Base-by-base conservation (phyloP, 1,284 basidiomycete genomes). In the Taiwanofungus camphoratus region DNA sequence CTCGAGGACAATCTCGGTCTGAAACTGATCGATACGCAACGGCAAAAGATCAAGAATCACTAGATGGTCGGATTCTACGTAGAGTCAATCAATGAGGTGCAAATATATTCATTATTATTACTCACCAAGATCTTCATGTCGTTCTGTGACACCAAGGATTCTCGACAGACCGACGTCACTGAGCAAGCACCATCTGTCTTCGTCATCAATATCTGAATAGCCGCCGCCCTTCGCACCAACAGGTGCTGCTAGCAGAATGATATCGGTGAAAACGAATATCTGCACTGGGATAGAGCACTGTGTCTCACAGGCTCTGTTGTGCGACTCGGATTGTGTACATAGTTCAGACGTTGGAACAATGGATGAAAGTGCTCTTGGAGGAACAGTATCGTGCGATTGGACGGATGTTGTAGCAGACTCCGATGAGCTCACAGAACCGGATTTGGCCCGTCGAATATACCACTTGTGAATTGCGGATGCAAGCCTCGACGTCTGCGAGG, bases 21-120 rank as follows among this genome's bases (percentile, higher is more conserved):
- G 65, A 29, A 77, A 56, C 37, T 69, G 64, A 7, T 68, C 61
- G 0, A 55, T 22, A 16, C 70, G 62, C 34, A 81, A 56, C 3
- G 80, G 71, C 6, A 82, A 62, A 20, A 84, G 60, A 46, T 83
- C 79, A 36, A 88, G 60, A 13, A 65, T 62, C 41, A 77, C 39
- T 1, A 63, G 36, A 36, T 61, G 52, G 2, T 62, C 62, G 46
- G 60, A 61, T 44, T 54, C 57, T 26, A 22, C 20, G 12, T 7
- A 33, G 11, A 5, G 5, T 19, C 5, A 19, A 19, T 39, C 4
- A 16, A 6, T 18, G 27, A 26, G 13, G 12, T 23, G 36, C 18
- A 5, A 12, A n/a, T 13, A 16, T 12, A 5, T n/a, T 4, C 9
- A 36, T n/a, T 18, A 2, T 21, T 21, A 11, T 21, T 3, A 41